phyloP scores from a whole-genome alignment of 108 stramenopile genomes.

The Cyclotella sp. region DNA sequence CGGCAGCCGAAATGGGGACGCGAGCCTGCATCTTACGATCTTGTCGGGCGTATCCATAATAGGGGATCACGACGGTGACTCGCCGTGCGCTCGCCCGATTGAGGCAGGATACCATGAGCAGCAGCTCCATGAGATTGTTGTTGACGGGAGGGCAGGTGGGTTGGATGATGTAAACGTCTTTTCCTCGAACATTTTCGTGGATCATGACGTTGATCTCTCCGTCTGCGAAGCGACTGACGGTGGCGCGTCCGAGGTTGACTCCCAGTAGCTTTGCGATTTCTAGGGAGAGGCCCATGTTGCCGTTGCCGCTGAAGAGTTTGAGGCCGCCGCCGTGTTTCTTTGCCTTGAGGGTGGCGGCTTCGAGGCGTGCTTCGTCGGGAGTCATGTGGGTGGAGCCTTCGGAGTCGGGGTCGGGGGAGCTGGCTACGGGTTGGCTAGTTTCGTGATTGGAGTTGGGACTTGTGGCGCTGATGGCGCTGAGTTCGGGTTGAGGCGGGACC shows the following conservation, averaged over 20 bases:
- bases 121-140: constrained; percentile 97
- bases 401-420: constrained; percentile 21
- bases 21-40: constrained; percentile 99
- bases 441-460: constrained; percentile 27
- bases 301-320: constrained; percentile 98
- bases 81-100: constrained; percentile 93
- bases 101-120: constrained; percentile 97
- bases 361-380: constrained; percentile 74
- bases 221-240: constrained; percentile 96
- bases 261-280: constrained; percentile 96
- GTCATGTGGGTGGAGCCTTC: constrained; percentile 61
- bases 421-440: background rate
- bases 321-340: constrained; percentile 89
- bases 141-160: constrained; percentile 98
- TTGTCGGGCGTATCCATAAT: constrained; percentile 99
- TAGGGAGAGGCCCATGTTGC: constrained; percentile 93
- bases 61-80: constrained; percentile 98
- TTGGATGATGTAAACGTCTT: constrained; percentile 98
- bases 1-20: constrained; percentile 99
- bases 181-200: constrained; percentile 98
- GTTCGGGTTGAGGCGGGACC: constrained; percentile 3
- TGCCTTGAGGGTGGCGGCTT: constrained; percentile 81
- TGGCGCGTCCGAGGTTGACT: constrained; percentile 95
- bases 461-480: constrained; percentile 7
- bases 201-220: constrained; percentile 98